Evolutionary conservation across 805 yeast genomes (phyloP), one percentile per base, ranked within the genome.

Genomic region (Sugiyamaella valdiviana): DNA sequence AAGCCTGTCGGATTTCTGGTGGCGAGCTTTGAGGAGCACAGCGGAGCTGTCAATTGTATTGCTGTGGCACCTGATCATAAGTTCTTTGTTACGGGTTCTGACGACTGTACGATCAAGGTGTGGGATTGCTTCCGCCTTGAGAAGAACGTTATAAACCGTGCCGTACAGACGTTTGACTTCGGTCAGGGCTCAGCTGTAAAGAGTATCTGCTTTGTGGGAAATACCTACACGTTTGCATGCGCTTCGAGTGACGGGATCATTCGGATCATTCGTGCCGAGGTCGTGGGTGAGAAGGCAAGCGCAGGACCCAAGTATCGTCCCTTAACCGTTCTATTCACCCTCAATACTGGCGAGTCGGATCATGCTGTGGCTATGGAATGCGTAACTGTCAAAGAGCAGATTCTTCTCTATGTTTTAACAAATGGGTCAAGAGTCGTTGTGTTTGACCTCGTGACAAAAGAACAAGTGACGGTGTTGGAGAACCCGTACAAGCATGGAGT

Each of bases 41-140:
- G 68, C n/a, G 71, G 78, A 44, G 58, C 79, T 2, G 69, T 89
- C n/a, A 79, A 73, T 19, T 67, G 81, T 22, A 60, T 88, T 6
- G 77, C 73, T 1, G 75, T 78, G 0, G 74, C 85, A 4, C 80
- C 83, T 0, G 80, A 83, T 23, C 74, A 79, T 14, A 76, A 76
- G 20, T 83, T 78, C 54, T 80, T 91, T 53, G 68, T 88, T 2
- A 81, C 93, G 1, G 95, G 89, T 1, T 86, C 93, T 6, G 84
- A 81, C 42, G 75, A 76, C 23, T 96, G 97, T 0, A 60, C 68
- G 1, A 58, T 93, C 36, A 83, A 79, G 54, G 64, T 91, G 0
- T 93, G 97, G 97, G 95, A 87, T 59, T 65, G 82, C 0, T 58
- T 68, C 7, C 77, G 80, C 50, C 66, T 90, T 35, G 87, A 82